Conservation (phyloP, 78 protist genomes). For the Neovahlkampfia damariscottae region DNA sequence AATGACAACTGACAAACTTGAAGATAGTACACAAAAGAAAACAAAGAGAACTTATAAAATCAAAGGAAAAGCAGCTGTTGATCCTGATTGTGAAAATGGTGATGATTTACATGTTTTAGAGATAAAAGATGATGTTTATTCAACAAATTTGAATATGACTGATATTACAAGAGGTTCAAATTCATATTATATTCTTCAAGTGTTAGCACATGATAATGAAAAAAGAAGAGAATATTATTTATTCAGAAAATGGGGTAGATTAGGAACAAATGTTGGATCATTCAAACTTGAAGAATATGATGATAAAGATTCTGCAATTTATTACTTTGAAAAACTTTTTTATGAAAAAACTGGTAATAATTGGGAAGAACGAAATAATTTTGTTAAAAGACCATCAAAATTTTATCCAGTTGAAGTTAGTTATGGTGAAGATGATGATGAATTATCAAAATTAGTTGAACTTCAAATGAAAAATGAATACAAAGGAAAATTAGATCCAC, state of each 20-base stretch:
- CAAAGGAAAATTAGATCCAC: conserved; percentile 22
- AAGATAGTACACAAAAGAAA: background rate
- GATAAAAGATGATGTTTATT: background rate
- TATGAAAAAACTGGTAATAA: conserved; percentile 21
- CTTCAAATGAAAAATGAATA: background rate
- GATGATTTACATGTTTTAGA: background rate
- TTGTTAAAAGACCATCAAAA: conserved; percentile 10
- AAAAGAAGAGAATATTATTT: background rate
- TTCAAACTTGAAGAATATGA: background rate
- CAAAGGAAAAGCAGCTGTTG: conserved; percentile 21
- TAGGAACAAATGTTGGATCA: conserved; percentile 1
- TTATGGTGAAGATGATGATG: background rate
- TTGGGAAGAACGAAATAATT: conserved; percentile 6
- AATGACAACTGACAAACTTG: background rate
- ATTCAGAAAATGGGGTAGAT: conserved; percentile 2
- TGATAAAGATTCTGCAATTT: background rate
- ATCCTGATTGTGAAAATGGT: background rate
- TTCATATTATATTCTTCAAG: conserved; percentile 22
- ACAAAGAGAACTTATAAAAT: background rate
- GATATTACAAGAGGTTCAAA: conserved; percentile 15
- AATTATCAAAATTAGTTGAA: background rate
- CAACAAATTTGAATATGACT: background rate
- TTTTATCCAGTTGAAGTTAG: background rate
- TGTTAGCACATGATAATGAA: background rate
- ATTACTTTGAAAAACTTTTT: conserved; percentile 3